phyloP scores from a whole-genome alignment of 2,329 filamentous ascomycete species.

The Aspergillus texensis region DNA sequence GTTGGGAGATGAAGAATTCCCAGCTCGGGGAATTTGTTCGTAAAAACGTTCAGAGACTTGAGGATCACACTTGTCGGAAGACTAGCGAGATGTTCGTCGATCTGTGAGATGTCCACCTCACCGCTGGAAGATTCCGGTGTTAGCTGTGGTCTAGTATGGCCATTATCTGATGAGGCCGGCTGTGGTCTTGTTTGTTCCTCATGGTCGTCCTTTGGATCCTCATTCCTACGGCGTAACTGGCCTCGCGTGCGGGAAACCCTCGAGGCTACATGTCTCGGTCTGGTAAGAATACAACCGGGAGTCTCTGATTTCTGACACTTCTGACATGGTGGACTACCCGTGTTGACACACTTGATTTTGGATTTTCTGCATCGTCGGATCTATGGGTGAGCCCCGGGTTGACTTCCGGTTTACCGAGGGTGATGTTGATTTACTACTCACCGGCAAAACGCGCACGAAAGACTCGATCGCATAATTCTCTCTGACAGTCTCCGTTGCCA shows the following conservation, averaged over 20 bases:
- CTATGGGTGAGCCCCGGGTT: background rate
- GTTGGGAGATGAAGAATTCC: slow-evolving; percentile 1
- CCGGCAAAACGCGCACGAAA: slow-evolving; percentile 1
- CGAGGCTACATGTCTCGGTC: background rate
- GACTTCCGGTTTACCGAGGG: background rate
- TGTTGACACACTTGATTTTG: slow-evolving; percentile 5
- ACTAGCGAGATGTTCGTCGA: background rate
- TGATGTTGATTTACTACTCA: background rate
- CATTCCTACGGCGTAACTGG: background rate
- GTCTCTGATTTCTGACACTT: background rate
- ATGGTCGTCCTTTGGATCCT: background rate
- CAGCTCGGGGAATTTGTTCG: slow-evolving; percentile 7
- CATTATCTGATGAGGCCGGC: background rate
- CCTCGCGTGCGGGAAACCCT: background rate
- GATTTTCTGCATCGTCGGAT: background rate
- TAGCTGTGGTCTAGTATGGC: too few relatives aligned
- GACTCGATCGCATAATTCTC: background rate
- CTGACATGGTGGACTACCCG: background rate
- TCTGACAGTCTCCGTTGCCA: background rate
- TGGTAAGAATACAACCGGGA: background rate
- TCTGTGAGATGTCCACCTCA: background rate
- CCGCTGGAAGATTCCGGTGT: too few relatives aligned
- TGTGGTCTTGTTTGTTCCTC: background rate
- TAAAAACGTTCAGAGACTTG: slow-evolving; percentile 6
- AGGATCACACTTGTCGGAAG: background rate